A percentile compares a stretch with the other conserved stretches of the same genome.
Conservation (phyloP, 1,284 basidiomycete genomes). For the Cystobasidium slooffiae region DNA sequence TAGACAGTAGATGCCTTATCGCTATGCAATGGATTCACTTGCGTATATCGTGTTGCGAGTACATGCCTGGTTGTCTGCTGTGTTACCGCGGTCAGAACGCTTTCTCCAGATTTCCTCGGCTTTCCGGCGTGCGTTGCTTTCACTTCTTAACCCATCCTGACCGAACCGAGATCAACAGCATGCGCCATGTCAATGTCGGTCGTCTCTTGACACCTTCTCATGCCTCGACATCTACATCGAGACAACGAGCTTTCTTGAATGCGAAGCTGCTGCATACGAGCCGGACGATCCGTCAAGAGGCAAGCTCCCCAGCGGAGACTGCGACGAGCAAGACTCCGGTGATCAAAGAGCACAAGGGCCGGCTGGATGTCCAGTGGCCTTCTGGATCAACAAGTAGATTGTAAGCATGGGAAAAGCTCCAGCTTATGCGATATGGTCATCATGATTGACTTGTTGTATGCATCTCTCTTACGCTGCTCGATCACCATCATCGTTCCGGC, state of each 20-base stretch:
- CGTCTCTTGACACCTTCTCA: not conserved
- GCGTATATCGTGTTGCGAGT: not conserved
- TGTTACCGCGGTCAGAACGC: too few species aligned
- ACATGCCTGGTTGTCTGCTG: too few species aligned
- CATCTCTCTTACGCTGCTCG: constrained; percentile 5
- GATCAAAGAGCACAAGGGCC: constrained; percentile 10
- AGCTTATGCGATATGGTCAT: not conserved
- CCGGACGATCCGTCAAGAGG: not conserved
- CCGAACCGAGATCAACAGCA: not conserved
- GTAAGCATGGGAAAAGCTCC: not conserved
- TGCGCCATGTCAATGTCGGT: not conserved
- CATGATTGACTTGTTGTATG: not conserved
- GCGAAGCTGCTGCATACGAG: constrained; percentile 4
- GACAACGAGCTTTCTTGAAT: not conserved
- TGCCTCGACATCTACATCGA: not conserved
- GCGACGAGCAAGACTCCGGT: constrained; percentile 3
- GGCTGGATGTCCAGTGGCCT: constrained; percentile 28
- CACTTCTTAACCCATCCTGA: not conserved
- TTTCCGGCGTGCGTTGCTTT: not conserved
- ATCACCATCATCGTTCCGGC: constrained; percentile 8
- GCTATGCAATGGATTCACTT: not conserved
- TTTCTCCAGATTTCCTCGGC: too few species aligned
- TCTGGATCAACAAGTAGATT: constrained; percentile 21
- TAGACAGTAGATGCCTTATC: not conserved
- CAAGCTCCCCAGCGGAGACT: constrained; percentile 8